A percentile compares a stretch with the other conserved stretches of the same genome.
Evolutionary conservation across 352 stramenopile genomes (phyloP).

Genomic region (Pythium scleroteichum): DNA sequence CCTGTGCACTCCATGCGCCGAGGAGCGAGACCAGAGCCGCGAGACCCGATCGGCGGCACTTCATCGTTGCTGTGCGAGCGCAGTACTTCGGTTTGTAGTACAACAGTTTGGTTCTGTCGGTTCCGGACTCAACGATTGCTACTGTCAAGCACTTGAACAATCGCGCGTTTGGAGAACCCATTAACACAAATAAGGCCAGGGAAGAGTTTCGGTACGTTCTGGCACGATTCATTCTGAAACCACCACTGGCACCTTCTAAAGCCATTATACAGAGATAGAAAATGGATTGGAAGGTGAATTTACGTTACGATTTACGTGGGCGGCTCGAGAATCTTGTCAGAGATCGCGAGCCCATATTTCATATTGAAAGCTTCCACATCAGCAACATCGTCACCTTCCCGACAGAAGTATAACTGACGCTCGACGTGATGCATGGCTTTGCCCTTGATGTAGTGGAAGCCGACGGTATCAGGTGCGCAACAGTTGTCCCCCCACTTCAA

Average conservation of each 20-base stretch:
- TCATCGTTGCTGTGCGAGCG: constrained; percentile 22
- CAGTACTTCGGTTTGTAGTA: too few species aligned
- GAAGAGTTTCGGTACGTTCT: too few species aligned
- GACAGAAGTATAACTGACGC: constrained; percentile 69
- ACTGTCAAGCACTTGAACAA: too few species aligned
- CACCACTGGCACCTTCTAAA: too few species aligned
- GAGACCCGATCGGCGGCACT: constrained; percentile 19
- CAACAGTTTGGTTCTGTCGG: too few species aligned
- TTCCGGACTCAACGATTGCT: too few species aligned
- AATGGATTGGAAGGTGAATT: too few species aligned
- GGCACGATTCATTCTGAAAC: too few species aligned
- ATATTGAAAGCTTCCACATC: background rate
- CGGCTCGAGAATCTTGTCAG: background rate
- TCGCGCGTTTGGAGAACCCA: too few species aligned
- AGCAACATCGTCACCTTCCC: constrained; percentile 5
- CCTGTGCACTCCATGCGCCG: too few species aligned
- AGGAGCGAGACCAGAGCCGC: constrained; percentile 11
- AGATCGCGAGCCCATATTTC: background rate
- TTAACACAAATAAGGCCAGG: too few species aligned
- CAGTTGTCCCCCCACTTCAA: constrained; percentile 49
- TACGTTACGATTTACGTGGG: too few species aligned
- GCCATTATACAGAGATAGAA: background rate
- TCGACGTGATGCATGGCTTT: constrained; percentile 79
- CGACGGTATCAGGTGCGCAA: constrained; percentile 66
- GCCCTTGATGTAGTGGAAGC: constrained; percentile 75